A percentile compares a stretch with the other conserved stretches of the same genome.
Evolutionary conservation across 225 moss, liverwort and hornwort genomes (phyloP).

Genomic region (Takakia lepidozioides): DNA sequence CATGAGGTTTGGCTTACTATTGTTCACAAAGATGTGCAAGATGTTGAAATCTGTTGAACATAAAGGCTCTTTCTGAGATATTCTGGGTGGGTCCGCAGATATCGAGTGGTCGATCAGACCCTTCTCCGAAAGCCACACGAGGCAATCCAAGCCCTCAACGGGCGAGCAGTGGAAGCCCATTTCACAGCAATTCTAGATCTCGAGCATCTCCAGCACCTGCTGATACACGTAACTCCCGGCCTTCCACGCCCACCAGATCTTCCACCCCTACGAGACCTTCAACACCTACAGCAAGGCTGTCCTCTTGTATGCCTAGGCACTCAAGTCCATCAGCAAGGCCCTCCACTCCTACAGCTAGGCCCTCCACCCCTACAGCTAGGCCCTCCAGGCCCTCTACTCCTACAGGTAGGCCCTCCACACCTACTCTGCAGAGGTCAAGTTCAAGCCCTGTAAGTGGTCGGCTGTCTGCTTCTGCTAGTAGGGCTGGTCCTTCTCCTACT

Average conservation of each 20-base stretch:
- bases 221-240: not conserved
- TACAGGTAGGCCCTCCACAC: slow-evolving; percentile 21
- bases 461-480: too few relatives aligned
- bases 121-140: slow-evolving; percentile 13
- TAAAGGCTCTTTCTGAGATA: too few relatives aligned
- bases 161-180: too few relatives aligned
- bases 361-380: too few relatives aligned
- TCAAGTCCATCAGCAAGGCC: slow-evolving; percentile 4
- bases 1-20: too few relatives aligned
- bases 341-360: slow-evolving; percentile 7
- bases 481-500: slow-evolving; percentile 30
- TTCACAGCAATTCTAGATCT: too few relatives aligned
- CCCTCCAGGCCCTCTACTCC: slow-evolving; percentile 9
- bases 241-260: slow-evolving; percentile 9
- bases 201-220: slow-evolving; percentile 29
- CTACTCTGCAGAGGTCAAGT: slow-evolving; percentile 35
- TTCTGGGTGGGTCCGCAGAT: slow-evolving; percentile 5
- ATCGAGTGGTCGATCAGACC: slow-evolving; percentile 11
- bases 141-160: slow-evolving; percentile 45
- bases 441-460: too few relatives aligned
- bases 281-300: slow-evolving; percentile 25
- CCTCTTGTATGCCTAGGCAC: too few relatives aligned
- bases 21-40: too few relatives aligned
- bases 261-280: slow-evolving; percentile 29
- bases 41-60: too few relatives aligned